These are phyloP conservation scores for Saccharomycopsis capsularis DNA, from an alignment of 805 yeast species.

Conservation along the genomic window DNA sequence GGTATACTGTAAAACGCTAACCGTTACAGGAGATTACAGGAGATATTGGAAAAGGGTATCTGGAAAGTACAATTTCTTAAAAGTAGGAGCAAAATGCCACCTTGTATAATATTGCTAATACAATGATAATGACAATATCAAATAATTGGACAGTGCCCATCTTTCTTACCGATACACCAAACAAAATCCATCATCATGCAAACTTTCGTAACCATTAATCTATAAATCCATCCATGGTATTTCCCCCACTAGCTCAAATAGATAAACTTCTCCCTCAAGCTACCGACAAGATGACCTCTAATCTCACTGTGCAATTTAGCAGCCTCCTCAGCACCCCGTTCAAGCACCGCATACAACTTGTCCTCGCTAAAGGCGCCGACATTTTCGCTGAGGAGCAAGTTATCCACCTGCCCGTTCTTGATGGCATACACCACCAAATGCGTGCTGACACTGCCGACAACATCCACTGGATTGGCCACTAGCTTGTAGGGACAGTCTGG, in stretches of 20 bases:
- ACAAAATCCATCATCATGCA: too few relatives aligned
- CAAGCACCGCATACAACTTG: neutral
- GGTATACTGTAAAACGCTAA: too few relatives aligned
- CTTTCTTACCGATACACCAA: too few relatives aligned
- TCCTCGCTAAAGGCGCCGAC: constrained; percentile 4
- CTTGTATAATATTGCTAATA: too few relatives aligned
- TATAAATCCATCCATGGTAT: too few relatives aligned
- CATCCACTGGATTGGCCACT: neutral
- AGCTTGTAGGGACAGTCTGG: constrained; percentile 1
- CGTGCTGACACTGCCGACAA: constrained; percentile 2
- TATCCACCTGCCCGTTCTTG: constrained; percentile 12
- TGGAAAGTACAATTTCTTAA: too few relatives aligned
- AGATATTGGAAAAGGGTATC: too few relatives aligned
- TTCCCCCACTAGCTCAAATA: neutral
- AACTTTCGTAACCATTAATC: too few relatives aligned
- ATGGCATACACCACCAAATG: constrained; percentile 20
- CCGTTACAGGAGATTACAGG: too few relatives aligned
- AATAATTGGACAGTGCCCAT: too few relatives aligned
- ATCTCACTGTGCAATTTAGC: neutral
- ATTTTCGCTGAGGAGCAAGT: constrained; percentile 15
- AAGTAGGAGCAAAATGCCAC: too few relatives aligned
- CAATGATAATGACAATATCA: too few relatives aligned
- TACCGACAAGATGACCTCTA: neutral
- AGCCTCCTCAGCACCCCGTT: neutral
- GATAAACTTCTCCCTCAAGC: neutral